A percentile compares a stretch with the other conserved stretches of the same genome.
These are phyloP conservation scores for Clathrospora elynae DNA, from an alignment of 2,329 filamentous ascomycete species.

Conservation along the genomic window DNA sequence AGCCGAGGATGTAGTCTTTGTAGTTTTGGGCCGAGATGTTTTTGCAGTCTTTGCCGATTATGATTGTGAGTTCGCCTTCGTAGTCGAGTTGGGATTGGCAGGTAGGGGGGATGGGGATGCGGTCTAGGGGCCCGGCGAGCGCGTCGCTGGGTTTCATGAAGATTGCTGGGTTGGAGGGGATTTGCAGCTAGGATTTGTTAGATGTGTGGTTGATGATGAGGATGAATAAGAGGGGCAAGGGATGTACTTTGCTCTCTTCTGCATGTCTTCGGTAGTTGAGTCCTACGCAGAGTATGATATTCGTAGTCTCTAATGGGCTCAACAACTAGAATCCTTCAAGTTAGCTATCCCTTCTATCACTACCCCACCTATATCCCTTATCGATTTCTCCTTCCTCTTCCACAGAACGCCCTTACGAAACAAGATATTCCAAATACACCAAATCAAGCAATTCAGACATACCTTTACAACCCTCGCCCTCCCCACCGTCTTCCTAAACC, in stretches of 20 bases:
- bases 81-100: conserved; percentile 46
- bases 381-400: no score
- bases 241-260: conserved; percentile 39
- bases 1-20: conserved; percentile 65
- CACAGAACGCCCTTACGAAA: no score
- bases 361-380: no score
- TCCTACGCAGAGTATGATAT: conserved; percentile 43
- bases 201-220: background rate
- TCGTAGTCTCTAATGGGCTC: conserved; percentile 34
- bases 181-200: conserved; percentile 24
- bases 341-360: no score
- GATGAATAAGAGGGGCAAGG: background rate
- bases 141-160: conserved; percentile 47
- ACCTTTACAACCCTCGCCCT: conserved; percentile 36
- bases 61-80: conserved; percentile 47
- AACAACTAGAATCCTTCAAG: conserved; percentile 25
- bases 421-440: no score
- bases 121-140: conserved; percentile 40
- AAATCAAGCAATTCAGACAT: no score
- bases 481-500: conserved; percentile 37
- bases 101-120: conserved; percentile 37
- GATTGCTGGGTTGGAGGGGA: conserved; percentile 42
- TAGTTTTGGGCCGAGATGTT: conserved; percentile 59
- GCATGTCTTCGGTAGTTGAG: conserved; percentile 46
- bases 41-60: conserved; percentile 43